Evolutionary conservation across 2,329 filamentous ascomycete genomes (phyloP), one percentile per base, ranked within the genome.

Genomic region (Lasiodiplodia hormozganensis): DNA sequence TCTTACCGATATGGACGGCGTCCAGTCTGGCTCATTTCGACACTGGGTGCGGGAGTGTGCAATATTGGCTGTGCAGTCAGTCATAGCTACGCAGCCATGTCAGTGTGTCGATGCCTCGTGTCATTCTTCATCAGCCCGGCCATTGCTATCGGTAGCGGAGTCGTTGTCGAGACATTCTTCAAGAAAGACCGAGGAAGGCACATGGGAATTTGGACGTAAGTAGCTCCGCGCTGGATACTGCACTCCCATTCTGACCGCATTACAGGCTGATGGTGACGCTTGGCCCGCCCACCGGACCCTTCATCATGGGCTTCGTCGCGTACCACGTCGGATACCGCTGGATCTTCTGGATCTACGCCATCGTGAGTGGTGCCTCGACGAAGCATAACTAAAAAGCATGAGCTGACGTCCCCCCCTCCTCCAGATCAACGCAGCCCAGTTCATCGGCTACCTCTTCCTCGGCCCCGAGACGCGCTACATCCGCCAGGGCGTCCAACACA

Each of bases 311-410:
- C 3, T 82, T 82, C 68, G 86, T 88, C 0, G 81, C 84, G 0
- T 78, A 85, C 68, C 81, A 84, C 11, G 82, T 85, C 16, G 83
- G 84, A 0, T 89, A 86, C 67, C 80, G 84, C 18, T 89, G 87
- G 86, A 87, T 88, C 31, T 89, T 86, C 74, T 88, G 84, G 82
- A 82, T 85, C 25, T 76, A 88, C 25, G 85, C 85, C 1, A 88
- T 88, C 51, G 82, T 68, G 28, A 21, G 54, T 53, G 31, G 31
- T 34, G 31, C 31, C 7, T 8, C 8, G 1, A 34, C 31, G 1
- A 34, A 34, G 8, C 31, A 10, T 0, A 31, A 34, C 31, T 8
- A 10, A 23, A 25, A 11, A 4, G 3, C 8, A 8, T 28, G 23
- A 21, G 14, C 53, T 72, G 40, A 68, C 18, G 31, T 14, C 11